Base-by-base conservation (phyloP, 306 rosid genomes). In the Abrus pulchellus region DNA sequence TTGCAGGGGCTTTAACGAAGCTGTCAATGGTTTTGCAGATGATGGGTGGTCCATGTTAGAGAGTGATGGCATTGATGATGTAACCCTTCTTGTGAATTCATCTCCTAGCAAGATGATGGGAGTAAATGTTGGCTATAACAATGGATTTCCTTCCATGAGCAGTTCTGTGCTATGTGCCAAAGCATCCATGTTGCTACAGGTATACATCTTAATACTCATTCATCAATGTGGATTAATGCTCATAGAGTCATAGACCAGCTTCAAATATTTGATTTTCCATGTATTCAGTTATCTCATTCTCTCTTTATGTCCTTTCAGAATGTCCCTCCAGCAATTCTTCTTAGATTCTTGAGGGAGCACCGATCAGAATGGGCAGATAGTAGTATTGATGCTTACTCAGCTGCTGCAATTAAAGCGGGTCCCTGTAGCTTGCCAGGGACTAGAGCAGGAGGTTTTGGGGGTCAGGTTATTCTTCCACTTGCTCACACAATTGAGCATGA, bases 291-390 rank as follows among this genome's bases (percentile, higher is more conserved):
- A 29, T 74, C 80, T 80, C 20, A 32, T 76, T 11, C 49, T 44
- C 53, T 28, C 63, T 64, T 60, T 73, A 33, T 55, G 48, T 85
- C 65, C 38, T 72, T 83, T 74, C 72, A 95, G 99, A 89, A 95
- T 88, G 99, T 95, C 66, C 95, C 99, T 80, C 99, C 98, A 27
- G 97, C 98, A 50, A 86, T 95, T 82, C 98, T 95, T 75, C 90
- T 95, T 56, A 88, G 99, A 83, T 95, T 95, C 82, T 85, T 95
- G 86, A 79, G 99, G 63, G 98, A 95, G 81, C 98, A 95, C 85
- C 86, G 99, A 56, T 95, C 98, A 47, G 99, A 95, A 85, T 95
- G 99, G 99, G 99, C 99, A 49, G 99, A 93, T 85, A 93, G 92
- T 87, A 92, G 92, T 41, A 95, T 95, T 80, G 99, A 95, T 89